These are phyloP conservation scores for Isochrysis galbana DNA, from an alignment of 78 protist species.

Conservation along the genomic window DNA sequence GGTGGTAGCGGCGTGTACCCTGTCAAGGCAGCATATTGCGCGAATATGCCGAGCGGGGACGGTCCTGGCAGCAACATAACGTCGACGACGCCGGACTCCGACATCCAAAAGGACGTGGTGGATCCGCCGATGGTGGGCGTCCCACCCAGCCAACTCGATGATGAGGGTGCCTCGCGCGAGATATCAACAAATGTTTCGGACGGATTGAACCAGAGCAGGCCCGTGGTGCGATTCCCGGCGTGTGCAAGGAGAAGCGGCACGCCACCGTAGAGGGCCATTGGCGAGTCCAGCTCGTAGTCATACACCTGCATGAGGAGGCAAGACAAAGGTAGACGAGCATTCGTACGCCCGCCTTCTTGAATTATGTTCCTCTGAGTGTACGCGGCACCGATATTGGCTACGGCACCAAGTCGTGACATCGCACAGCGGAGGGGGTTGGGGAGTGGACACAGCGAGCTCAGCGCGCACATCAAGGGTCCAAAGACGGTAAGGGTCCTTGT, in stretches of 20 bases:
- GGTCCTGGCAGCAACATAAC: slow-evolving; percentile 88
- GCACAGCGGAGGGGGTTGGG: background rate
- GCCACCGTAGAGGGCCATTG: slow-evolving; percentile 91
- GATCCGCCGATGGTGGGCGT: background rate
- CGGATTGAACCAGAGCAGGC: slow-evolving; percentile 88
- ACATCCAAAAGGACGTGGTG: slow-evolving; percentile 75
- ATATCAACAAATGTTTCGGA: slow-evolving; percentile 93
- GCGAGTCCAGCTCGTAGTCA: slow-evolving; percentile 86
- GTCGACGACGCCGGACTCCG: slow-evolving; percentile 89
- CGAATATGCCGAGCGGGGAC: slow-evolving; percentile 49
- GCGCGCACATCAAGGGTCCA: slow-evolving; percentile 95
- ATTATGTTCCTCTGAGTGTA: background rate
- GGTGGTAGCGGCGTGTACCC: slow-evolving; percentile 92
- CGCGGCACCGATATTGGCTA: background rate
- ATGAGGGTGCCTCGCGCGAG: background rate
- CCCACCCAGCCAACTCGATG: background rate
- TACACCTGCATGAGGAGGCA: too few species aligned
- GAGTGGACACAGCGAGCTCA: slow-evolving; percentile 87
- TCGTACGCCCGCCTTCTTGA: background rate
- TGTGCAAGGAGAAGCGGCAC: slow-evolving; percentile 91
- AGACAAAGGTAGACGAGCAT: too few species aligned
- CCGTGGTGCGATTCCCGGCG: slow-evolving; percentile 1
- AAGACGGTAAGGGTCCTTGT: slow-evolving; percentile 87
- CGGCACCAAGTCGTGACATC: background rate
- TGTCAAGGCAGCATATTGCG: slow-evolving; percentile 79